phyloP scores from a whole-genome alignment of 2,329 filamentous ascomycete genomes.

The Saccharata proteae region DNA sequence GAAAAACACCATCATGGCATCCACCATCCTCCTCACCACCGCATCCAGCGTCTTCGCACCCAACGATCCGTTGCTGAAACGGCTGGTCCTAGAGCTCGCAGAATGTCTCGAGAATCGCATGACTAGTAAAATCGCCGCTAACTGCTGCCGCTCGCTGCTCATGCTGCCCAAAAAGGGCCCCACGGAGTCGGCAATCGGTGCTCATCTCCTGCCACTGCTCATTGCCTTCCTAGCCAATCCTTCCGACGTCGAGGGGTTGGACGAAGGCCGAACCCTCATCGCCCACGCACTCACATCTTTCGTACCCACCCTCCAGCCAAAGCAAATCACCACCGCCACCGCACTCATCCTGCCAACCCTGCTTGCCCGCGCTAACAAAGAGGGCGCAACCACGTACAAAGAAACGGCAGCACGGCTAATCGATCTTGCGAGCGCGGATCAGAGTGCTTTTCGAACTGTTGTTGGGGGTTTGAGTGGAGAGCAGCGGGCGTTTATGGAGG shows the following conservation, averaged over 20 bases:
- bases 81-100: conserved; percentile 67
- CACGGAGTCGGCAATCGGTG: conserved; percentile 48
- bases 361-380: conserved; percentile 56
- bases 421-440: conserved; percentile 68
- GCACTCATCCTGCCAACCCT: conserved; percentile 67
- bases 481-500: conserved; percentile 67
- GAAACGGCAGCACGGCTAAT: conserved; percentile 69
- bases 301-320: conserved; percentile 34
- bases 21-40: conserved; percentile 78
- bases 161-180: conserved; percentile 43
- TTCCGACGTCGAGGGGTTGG: conserved; percentile 61
- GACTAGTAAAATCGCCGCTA: conserved; percentile 81
- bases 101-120: conserved; percentile 73
- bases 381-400: conserved; percentile 44
- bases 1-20: conserved; percentile 81
- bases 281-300: conserved; percentile 67
- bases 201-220: conserved; percentile 62
- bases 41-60: conserved; percentile 62
- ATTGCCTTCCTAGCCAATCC: conserved; percentile 59
- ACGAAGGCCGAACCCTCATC: conserved; percentile 58
- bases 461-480: conserved; percentile 58
- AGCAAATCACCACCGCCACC: conserved; percentile 48
- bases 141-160: conserved; percentile 77
- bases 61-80: conserved; percentile 60
- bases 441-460: conserved; percentile 60